Percentiles rank a stretch among this genome's conserved stretches.
Evolutionary conservation across 169 alveolate genomes (phyloP).

Genomic region (Theileria orientalis): DNA sequence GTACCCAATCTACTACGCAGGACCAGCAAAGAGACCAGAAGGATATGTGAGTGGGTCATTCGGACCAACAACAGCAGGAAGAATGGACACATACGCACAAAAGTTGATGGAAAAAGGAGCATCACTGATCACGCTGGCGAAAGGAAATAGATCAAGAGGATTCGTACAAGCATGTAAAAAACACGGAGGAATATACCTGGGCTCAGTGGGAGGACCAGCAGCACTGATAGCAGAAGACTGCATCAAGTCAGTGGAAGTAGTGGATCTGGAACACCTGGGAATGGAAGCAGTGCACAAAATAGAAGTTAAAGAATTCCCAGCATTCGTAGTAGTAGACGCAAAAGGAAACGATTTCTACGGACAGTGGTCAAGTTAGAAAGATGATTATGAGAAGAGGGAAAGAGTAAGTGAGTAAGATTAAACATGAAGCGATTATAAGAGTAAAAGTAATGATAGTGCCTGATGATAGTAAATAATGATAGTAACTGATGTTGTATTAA

Average conservation of each 20-base stretch:
- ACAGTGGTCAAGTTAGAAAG: constrained; percentile 58
- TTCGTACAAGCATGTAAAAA: constrained; percentile 81
- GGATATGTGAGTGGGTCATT: constrained; percentile 84
- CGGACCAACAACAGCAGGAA: constrained; percentile 90
- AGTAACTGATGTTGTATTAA: too few species aligned
- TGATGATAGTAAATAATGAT: too few species aligned
- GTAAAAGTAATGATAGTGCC: too few species aligned
- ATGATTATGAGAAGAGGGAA: not conserved
- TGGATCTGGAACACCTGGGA: constrained; percentile 79
- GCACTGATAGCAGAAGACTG: constrained; percentile 82
- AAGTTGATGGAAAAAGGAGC: constrained; percentile 77
- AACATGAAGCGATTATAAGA: too few species aligned
- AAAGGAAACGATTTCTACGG: constrained; percentile 85
- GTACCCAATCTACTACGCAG: constrained; percentile 86
- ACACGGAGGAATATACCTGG: constrained; percentile 82
- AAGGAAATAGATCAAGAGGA: constrained; percentile 80
- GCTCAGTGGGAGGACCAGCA: constrained; percentile 88
- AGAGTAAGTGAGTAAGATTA: too few species aligned
- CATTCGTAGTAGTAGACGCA: constrained; percentile 83
- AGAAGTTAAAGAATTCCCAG: constrained; percentile 85
- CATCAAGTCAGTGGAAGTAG: constrained; percentile 76
- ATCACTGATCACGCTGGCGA: constrained; percentile 80
- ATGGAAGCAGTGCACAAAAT: constrained; percentile 85
- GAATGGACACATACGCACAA: constrained; percentile 86
- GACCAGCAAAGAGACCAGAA: constrained; percentile 86